Conservation (phyloP, 2,329 filamentous ascomycete genomes). For the Colletotrichum sp. region DNA sequence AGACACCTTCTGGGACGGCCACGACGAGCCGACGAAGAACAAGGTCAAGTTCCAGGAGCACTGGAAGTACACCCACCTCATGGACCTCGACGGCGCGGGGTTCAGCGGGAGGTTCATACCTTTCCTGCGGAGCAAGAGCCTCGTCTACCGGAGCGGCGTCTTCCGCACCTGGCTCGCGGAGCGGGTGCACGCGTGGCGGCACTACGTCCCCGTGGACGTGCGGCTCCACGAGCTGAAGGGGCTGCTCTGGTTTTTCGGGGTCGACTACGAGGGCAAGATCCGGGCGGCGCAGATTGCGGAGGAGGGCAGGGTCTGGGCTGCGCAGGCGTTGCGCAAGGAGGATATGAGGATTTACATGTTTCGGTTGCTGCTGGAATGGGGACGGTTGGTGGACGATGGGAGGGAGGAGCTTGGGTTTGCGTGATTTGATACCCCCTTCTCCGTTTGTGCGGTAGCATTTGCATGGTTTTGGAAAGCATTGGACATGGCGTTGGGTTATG, state of each 20-base stretch:
- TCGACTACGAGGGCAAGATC: slow-evolving; percentile 19
- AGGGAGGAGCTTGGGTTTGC: slow-evolving; percentile 41
- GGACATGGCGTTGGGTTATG: neutral
- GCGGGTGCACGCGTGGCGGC: slow-evolving; percentile 64
- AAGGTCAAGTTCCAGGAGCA: slow-evolving; percentile 37
- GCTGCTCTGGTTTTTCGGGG: slow-evolving; percentile 24
- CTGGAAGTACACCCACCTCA: slow-evolving; percentile 56
- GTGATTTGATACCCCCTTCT: slow-evolving; percentile 5
- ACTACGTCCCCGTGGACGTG: slow-evolving; percentile 67
- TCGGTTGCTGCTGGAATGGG: slow-evolving; percentile 74
- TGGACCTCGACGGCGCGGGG: slow-evolving; percentile 63
- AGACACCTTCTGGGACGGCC: slow-evolving; percentile 34
- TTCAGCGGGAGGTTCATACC: slow-evolving; percentile 54
- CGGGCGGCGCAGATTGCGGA: slow-evolving; percentile 28
- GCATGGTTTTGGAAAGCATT: neutral
- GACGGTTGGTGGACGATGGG: slow-evolving; percentile 63
- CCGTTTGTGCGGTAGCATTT: neutral
- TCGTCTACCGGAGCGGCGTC: slow-evolving; percentile 64
- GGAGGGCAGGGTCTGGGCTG: slow-evolving; percentile 59
- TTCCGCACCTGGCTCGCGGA: slow-evolving; percentile 71
- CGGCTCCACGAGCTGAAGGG: slow-evolving; percentile 25
- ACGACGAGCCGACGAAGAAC: slow-evolving; percentile 22
- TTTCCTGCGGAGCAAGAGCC: slow-evolving; percentile 55
- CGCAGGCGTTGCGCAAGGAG: slow-evolving; percentile 63
- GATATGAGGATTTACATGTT: slow-evolving; percentile 82